Percentiles rank a stretch among this genome's conserved stretches.
Evolutionary conservation across 306 rosid species (phyloP).

Genomic region (Cucurbita ficifolia): DNA sequence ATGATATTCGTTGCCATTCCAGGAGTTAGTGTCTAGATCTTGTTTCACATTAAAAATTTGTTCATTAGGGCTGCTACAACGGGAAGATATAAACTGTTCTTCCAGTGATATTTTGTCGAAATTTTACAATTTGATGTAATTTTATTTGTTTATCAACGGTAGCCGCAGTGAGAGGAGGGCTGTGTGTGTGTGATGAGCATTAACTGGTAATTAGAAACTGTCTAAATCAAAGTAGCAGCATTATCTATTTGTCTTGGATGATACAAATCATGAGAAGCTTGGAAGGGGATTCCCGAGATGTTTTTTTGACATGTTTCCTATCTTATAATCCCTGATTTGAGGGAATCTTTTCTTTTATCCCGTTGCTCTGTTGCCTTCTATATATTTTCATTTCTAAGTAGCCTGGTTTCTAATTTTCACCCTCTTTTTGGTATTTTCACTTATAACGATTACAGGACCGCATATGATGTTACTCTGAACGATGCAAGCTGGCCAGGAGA

Average conservation of each 20-base stretch:
- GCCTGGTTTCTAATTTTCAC: not conserved
- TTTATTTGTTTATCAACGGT: not conserved
- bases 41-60: not conserved
- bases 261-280: not conserved
- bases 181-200: not conserved
- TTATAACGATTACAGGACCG: conserved; percentile 36
- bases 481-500: conserved; percentile 79
- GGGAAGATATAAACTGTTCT: not conserved
- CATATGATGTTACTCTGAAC: conserved; percentile 67
- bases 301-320: not conserved
- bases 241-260: not conserved
- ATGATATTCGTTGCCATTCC: not conserved
- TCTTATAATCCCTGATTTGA: not conserved
- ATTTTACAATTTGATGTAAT: not conserved
- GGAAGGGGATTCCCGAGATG: not conserved
- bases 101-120: not conserved
- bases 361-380: not conserved
- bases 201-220: not conserved
- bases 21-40: not conserved
- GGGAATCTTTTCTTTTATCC: not conserved
- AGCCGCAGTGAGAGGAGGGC: not conserved
- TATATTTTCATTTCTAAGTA: not conserved
- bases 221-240: not conserved
- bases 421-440: not conserved
- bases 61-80: not conserved